A percentile compares a stretch with the other conserved stretches of the same genome.
Evolutionary conservation across 495 filamentous ascomycete genomes (phyloP).

Genomic region (Neurospora discreta): DNA sequence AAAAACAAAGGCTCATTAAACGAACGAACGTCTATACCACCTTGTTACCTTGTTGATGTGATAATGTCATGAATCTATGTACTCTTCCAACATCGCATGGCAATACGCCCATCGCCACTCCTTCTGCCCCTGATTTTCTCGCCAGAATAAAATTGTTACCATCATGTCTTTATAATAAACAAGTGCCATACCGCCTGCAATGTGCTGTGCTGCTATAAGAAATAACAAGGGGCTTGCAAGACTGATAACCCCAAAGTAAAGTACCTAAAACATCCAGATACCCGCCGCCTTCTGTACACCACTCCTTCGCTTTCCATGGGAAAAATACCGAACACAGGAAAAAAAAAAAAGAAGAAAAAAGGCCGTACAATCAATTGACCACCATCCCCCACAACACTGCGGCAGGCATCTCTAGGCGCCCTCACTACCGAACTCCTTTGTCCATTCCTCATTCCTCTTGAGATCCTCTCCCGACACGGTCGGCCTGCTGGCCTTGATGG

Average conservation of each 20-base stretch:
- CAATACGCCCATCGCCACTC: background rate
- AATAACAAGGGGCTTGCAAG: background rate
- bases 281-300: background rate
- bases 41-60: too few relatives aligned
- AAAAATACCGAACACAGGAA: too few relatives aligned
- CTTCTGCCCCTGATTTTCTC: background rate
- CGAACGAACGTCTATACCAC: background rate
- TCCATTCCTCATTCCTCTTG: slow-evolving; percentile 82
- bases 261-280: background rate
- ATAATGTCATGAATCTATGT: background rate
- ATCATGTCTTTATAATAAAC: background rate
- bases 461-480: slow-evolving; percentile 84
- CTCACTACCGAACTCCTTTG: slow-evolving; percentile 92
- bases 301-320: background rate
- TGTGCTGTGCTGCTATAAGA: background rate
- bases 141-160: background rate
- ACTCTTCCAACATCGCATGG: background rate
- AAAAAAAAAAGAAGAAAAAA: background rate
- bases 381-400: too few relatives aligned
- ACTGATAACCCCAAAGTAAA: background rate
- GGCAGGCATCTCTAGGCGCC: slow-evolving; percentile 36
- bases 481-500: slow-evolving; percentile 74
- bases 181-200: background rate
- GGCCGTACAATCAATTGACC: too few relatives aligned
- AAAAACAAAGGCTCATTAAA: background rate